Evolutionary conservation across 768 basidiomycete species (phyloP).

Genomic region (Leccinum variicolor): DNA sequence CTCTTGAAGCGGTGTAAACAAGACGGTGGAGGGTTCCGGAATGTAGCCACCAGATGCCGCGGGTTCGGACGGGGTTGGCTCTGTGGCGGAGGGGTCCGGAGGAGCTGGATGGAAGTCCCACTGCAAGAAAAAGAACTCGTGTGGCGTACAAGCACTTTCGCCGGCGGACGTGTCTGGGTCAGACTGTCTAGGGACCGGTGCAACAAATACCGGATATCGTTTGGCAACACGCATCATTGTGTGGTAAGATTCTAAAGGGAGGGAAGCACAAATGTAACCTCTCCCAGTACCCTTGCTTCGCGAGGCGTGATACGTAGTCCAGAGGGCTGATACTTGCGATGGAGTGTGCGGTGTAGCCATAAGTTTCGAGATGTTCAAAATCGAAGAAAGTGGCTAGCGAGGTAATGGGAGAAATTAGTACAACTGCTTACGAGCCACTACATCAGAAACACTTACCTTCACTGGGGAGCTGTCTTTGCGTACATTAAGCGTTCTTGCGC

Average conservation of each 20-base stretch:
- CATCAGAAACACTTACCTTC: slow-evolving; percentile 41
- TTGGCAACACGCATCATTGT: slow-evolving; percentile 62
- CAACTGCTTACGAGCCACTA: background rate
- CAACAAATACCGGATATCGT: slow-evolving; percentile 73
- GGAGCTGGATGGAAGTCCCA: slow-evolving; percentile 85
- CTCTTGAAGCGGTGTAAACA: slow-evolving; percentile 92
- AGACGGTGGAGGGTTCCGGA: slow-evolving; percentile 65
- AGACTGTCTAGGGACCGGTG: slow-evolving; percentile 68
- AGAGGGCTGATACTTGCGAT: slow-evolving; percentile 74
- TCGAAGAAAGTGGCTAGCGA: slow-evolving; percentile 69
- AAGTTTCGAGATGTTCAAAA: slow-evolving; percentile 75
- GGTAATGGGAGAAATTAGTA: background rate
- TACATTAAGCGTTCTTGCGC: slow-evolving; percentile 9
- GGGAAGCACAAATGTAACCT: slow-evolving; percentile 80
- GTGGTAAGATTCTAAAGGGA: slow-evolving; percentile 70
- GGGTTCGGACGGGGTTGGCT: slow-evolving; percentile 44
- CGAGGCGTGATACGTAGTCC: slow-evolving; percentile 86
- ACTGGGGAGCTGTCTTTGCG: slow-evolving; percentile 69
- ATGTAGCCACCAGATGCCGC: slow-evolving; percentile 31
- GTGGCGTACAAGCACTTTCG: slow-evolving; percentile 39
- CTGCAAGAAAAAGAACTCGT: slow-evolving; percentile 84
- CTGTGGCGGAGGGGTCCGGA: slow-evolving; percentile 46
- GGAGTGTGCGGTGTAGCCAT: slow-evolving; percentile 64
- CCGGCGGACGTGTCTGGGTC: slow-evolving; percentile 23
- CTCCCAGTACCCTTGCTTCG: slow-evolving; percentile 78